Conservation (phyloP, 2,329 filamentous ascomycete genomes). For the Aspergillus pseudotamarii region DNA sequence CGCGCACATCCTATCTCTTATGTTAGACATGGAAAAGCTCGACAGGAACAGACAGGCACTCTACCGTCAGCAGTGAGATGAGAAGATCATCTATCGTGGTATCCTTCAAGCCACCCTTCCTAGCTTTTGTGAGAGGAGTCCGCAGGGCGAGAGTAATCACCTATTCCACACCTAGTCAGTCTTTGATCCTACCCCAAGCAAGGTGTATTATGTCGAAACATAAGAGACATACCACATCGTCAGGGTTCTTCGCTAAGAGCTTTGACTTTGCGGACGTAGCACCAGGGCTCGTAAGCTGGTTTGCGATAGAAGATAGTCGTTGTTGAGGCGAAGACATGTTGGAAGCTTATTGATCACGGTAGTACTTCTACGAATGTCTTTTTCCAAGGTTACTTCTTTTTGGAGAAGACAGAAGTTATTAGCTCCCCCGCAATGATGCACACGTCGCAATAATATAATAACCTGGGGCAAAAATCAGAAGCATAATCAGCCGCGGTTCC, state of each 20-base stretch:
- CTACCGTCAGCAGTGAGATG: conserved; percentile 41
- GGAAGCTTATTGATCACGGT: neutral
- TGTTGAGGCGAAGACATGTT: conserved; percentile 44
- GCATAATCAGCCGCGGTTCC: conserved; percentile 14
- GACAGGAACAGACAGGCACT: neutral
- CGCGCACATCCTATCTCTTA: conserved; percentile 62
- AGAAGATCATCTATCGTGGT: conserved; percentile 40
- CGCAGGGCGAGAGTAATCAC: conserved; percentile 45
- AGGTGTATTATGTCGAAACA: neutral
- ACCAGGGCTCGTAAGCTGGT: conserved; percentile 39
- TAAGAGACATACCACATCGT: conserved; percentile 41
- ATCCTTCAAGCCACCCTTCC: conserved; percentile 45
- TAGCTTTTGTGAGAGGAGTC: conserved; percentile 44
- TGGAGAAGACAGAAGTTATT: conserved; percentile 3
- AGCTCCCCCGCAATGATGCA: neutral
- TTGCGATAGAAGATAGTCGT: conserved; percentile 44
- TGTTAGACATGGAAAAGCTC: neutral
- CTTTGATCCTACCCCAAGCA: neutral
- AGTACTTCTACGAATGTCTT: neutral
- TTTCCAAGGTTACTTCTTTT: neutral
- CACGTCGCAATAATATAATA: conserved; percentile 6
- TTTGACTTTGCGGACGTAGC: conserved; percentile 32
- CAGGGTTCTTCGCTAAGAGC: conserved; percentile 39
- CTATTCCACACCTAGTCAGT: conserved; percentile 20
- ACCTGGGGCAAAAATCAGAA: neutral